Conservation (phyloP, 768 basidiomycete genomes). For the Lactarius indigo region DNA sequence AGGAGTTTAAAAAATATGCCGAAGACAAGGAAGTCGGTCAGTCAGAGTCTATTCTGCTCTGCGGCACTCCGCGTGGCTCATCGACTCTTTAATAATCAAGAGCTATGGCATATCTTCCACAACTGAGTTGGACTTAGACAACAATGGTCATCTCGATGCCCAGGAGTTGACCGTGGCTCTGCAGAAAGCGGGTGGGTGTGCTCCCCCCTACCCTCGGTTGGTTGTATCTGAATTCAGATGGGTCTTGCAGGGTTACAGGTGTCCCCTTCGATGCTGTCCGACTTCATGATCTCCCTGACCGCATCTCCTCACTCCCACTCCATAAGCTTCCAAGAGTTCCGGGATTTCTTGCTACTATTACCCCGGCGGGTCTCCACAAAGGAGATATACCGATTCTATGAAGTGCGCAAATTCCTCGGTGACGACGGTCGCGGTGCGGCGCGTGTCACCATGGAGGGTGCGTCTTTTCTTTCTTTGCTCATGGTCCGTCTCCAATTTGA, state of each 20-base stretch:
- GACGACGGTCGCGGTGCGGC: constrained; percentile 76
- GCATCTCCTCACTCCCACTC: constrained; percentile 63
- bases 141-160: constrained; percentile 77
- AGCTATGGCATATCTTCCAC: constrained; percentile 90
- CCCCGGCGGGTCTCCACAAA: constrained; percentile 75
- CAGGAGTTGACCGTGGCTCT: constrained; percentile 60
- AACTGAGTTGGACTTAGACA: constrained; percentile 86
- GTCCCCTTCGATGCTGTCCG: constrained; percentile 62
- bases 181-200: constrained; percentile 59
- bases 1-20: constrained; percentile 70
- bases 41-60: not conserved
- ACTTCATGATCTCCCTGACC: constrained; percentile 79
- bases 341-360: constrained; percentile 84
- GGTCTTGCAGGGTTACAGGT: constrained; percentile 60
- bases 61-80: constrained; percentile 15
- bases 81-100: constrained; percentile 36
- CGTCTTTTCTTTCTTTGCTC: constrained; percentile 19
- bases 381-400: constrained; percentile 85
- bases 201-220: not conserved
- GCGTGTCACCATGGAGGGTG: constrained; percentile 88
- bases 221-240: not conserved
- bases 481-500: constrained; percentile 10
- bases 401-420: constrained; percentile 61
- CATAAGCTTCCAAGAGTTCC: constrained; percentile 80
- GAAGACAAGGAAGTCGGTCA: constrained; percentile 77